Conservation (phyloP, 495 filamentous ascomycete species). For the Hypoxylon cercidicola region DNA sequence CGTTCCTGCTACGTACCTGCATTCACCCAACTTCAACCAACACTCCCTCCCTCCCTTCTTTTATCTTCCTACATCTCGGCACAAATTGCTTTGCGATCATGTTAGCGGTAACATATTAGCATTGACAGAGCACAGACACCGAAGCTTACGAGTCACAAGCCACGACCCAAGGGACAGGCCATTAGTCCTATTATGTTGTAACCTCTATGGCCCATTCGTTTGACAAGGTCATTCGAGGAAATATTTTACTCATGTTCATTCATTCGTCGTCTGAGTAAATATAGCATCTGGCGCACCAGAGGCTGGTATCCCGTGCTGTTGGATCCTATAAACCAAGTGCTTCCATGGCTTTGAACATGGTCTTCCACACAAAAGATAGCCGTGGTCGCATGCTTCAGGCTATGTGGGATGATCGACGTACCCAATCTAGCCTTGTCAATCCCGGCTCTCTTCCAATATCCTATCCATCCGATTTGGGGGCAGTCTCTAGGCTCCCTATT, state of each 20-base stretch:
- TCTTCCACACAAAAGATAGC: conserved; percentile 20
- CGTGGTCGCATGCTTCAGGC: conserved; percentile 25
- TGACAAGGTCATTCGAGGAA: conserved; percentile 6
- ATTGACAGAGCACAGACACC: not conserved
- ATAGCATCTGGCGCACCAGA: conserved; percentile 7
- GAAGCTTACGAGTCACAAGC: not conserved
- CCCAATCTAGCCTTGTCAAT: conserved; percentile 24
- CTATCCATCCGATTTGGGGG: not conserved
- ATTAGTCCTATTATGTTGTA: conserved; percentile 4
- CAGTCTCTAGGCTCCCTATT: conserved; percentile 7
- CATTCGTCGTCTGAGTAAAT: conserved; percentile 9
- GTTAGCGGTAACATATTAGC: not conserved
- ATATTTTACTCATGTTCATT: conserved; percentile 10
- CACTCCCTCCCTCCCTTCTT: not conserved
- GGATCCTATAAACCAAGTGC: conserved; percentile 3
- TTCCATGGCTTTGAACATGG: conserved; percentile 24
- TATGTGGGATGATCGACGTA: conserved; percentile 10
- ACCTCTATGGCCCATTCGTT: not conserved
- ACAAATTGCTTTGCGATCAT: not conserved
- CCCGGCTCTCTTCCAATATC: conserved; percentile 2
- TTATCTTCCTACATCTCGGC: not conserved
- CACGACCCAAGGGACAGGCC: not conserved
- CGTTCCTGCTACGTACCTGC: not conserved
- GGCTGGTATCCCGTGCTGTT: conserved; percentile 16
- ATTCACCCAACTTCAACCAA: conserved; percentile 4